Conservation (phyloP, 768 basidiomycete species). For the Hirschioporus abietinus region DNA sequence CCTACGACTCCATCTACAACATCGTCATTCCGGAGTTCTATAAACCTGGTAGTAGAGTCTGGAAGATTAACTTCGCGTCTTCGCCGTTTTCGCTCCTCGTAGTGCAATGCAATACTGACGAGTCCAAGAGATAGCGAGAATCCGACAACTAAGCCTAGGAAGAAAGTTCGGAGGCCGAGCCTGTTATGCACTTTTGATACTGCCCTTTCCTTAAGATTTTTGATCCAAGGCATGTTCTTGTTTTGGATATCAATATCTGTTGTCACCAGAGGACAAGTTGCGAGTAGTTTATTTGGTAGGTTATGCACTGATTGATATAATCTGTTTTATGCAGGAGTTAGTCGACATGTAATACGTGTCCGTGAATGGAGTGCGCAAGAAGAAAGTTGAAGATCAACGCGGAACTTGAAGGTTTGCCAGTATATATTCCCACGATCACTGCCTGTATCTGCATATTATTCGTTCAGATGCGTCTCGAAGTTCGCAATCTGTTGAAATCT, state of each 20-base stretch:
- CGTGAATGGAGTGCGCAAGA: too few species aligned
- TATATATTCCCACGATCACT: too few species aligned
- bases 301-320: too few species aligned
- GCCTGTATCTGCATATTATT: too few species aligned
- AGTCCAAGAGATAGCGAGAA: slow-evolving; percentile 72
- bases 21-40: slow-evolving; percentile 72
- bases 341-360: too few species aligned
- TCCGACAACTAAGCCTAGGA: slow-evolving; percentile 61
- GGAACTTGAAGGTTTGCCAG: too few species aligned
- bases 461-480: too few species aligned
- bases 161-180: background rate
- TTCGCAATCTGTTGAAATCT: too few species aligned
- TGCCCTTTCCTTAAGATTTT: too few species aligned
- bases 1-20: slow-evolving; percentile 77
- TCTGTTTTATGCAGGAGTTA: too few species aligned
- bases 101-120: slow-evolving; percentile 54
- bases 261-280: background rate
- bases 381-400: too few species aligned
- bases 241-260: background rate
- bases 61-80: slow-evolving; percentile 23
- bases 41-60: slow-evolving; percentile 42
- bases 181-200: background rate
- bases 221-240: background rate
- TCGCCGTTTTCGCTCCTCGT: slow-evolving; percentile 43
- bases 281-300: too few species aligned